Evolutionary conservation across 2,329 filamentous ascomycete genomes (phyloP).

Genomic region (Geosmithia putterillii): DNA sequence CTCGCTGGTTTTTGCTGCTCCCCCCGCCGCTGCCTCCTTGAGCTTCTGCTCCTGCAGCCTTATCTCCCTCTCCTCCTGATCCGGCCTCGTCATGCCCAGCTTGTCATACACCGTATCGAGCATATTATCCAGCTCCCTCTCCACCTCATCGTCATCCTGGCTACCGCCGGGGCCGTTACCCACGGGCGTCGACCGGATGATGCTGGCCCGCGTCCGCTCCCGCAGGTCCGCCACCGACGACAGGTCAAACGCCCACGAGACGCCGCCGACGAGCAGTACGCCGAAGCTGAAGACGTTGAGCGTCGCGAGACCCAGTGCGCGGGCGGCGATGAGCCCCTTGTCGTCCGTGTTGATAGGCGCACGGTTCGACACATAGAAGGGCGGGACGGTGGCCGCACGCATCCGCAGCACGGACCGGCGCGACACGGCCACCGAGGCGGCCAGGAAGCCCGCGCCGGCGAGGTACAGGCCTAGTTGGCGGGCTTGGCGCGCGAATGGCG

Average conservation of each 20-base stretch:
- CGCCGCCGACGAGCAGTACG: slow-evolving; percentile 62
- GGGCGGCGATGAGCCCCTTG: slow-evolving; percentile 45
- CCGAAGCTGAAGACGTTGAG: slow-evolving; percentile 70
- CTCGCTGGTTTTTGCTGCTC: background rate
- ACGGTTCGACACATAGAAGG: slow-evolving; percentile 57
- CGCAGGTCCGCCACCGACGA: slow-evolving; percentile 54
- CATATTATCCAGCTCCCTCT: slow-evolving; percentile 47
- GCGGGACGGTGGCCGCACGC: slow-evolving; percentile 47
- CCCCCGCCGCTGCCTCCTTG: background rate
- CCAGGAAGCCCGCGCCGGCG: slow-evolving; percentile 64
- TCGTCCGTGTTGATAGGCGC: slow-evolving; percentile 7
- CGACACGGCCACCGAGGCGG: slow-evolving; percentile 58
- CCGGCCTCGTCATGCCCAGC: slow-evolving; percentile 20
- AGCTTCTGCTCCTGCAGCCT: background rate
- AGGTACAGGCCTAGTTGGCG: slow-evolving; percentile 59
- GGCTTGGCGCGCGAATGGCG: slow-evolving; percentile 18
- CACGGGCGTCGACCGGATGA: too few species aligned
- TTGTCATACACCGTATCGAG: slow-evolving; percentile 31
- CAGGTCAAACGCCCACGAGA: slow-evolving; percentile 69
- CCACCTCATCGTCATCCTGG: slow-evolving; percentile 47
- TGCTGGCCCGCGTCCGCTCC: slow-evolving; percentile 26
- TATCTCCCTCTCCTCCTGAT: slow-evolving; percentile 4
- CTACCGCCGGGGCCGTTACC: too few species aligned
- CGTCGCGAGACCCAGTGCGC: slow-evolving; percentile 77
- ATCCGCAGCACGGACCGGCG: slow-evolving; percentile 57